Evolutionary conservation across 768 basidiomycete species (phyloP), one percentile per base, ranked within the genome.

Genomic region (Serpula lacrymans): DNA sequence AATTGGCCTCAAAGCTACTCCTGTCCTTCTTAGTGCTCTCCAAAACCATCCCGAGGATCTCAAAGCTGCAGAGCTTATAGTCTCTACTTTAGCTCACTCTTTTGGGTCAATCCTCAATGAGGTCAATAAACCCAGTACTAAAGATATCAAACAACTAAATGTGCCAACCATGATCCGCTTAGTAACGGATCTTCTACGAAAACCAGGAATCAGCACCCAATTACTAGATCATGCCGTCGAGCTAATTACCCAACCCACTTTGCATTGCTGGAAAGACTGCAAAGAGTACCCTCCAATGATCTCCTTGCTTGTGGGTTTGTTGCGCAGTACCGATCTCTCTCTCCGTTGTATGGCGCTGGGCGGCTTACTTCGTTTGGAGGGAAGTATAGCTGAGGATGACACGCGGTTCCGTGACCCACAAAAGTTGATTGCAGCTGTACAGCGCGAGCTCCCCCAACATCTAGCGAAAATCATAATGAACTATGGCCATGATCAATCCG

Each of bases 271-370:
- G 13, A 54, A 64, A 18, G 67, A 72, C 0, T 76, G 69, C 56
- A 60, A 70, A 40, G 60, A 62, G 0, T 66, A 68, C 22, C 71
- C 74, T 1, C 54, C 67, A 1, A 59, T 74, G 37, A 57, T 72
- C 12, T 63, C 66, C n/a, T 70, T 79, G 38, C 63, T 84, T 12
- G 71, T 80, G 14, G 74, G 80, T 0, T 72, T 71, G 18, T 56
- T 82, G 23, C 71, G 79, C 31, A 74, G 74, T 57, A 62, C 63
- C 24, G 78, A 82, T 53, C 71, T 80, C 60, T 64, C 69, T 24
- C 67, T 60, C 3, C 74, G 80, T 5, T 74, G 69, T 51, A 58
- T 58, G 2, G 80, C 74, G 11, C 65, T 84, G 4, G 72, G 72
- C 3, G 78, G 68, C 4, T 59, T 84, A 13, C 60, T 82, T 25